Base-by-base conservation (phyloP, 2,329 filamentous ascomycete genomes). In the Penicillium sp. region DNA sequence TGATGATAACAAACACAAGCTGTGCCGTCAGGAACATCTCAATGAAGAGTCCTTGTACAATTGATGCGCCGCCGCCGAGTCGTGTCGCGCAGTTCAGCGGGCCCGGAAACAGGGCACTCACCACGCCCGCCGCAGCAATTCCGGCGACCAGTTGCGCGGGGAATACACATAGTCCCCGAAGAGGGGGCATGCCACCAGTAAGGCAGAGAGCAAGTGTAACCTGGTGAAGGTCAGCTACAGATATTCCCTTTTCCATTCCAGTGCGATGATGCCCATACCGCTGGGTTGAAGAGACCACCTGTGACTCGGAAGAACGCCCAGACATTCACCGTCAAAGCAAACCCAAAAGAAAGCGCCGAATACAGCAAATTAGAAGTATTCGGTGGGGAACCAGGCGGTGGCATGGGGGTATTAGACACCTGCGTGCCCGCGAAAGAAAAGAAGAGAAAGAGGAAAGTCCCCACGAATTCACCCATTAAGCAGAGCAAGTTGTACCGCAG, bases 11-110 rank as follows among this genome's bases (percentile, higher is more conserved):
- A 51, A 89, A 77, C 8, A 88, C 81, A 10, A 89, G 76, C 66
- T 87, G 79, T 0, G 83, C 76, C 0, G 86, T 89, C 37, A 88
- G 76, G 64, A 88, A 85, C 75, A 86, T 81, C 70, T 89, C 86
- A 46, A 89, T 81, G 66, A 89, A 87, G 39, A 89, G 74, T 7
- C 86, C 86, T 57, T 84, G 85, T 0, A 76, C 76, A 10, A 79
- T 74, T 56, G 74, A 82, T 4, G 81, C 76, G 13, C 79, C 80
- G 11, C 76, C 75, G 2, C 78, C 77, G 3, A 89, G 77, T 5
- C 76, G 74, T n/a, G 85, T 88, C 47, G 74, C 74, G 5, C 86
- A 84, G 6, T 77, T 75, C 18, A 86, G 68, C 2, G 76, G 72
- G 1, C 82, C 84, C 0, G 85, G 85, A n/a, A 87, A 77, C 5